A percentile compares a stretch with the other conserved stretches of the same genome.
Conservation (phyloP, 1,139 yeast species). For the Zygosaccharomyces sapae region DNA sequence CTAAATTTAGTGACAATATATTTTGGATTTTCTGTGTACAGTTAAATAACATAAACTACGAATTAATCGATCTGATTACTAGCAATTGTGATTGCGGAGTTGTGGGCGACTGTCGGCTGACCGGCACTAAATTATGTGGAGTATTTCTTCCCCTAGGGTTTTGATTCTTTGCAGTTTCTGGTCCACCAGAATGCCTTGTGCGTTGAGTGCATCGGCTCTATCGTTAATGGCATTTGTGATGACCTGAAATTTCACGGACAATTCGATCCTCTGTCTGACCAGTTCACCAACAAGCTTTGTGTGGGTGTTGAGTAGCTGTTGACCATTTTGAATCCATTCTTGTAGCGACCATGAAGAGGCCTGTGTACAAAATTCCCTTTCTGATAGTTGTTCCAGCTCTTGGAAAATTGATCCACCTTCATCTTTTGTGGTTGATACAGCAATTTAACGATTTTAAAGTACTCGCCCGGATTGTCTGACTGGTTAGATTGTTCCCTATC, state of each 20-base stretch:
- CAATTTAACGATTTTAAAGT: conserved; percentile 6
- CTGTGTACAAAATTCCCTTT: conserved; percentile 27
- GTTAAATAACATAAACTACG: conserved; percentile 20
- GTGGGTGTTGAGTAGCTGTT: conserved; percentile 34
- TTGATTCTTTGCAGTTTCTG: conserved; percentile 39
- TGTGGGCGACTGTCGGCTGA: neutral
- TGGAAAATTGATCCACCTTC: conserved; percentile 10
- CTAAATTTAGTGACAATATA: conserved; percentile 42
- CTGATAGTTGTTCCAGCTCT: conserved; percentile 20
- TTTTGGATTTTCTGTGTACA: conserved; percentile 27
- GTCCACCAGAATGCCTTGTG: conserved; percentile 37
- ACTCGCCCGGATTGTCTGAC: conserved; percentile 13
- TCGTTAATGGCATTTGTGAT: conserved; percentile 38
- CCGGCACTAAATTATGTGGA: conserved; percentile 29
- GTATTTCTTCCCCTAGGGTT: conserved; percentile 41
- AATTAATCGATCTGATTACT: conserved; percentile 10
- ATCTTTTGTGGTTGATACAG: conserved; percentile 9
- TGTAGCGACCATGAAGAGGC: conserved; percentile 33
- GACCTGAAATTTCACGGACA: conserved; percentile 39
- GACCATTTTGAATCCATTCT: conserved; percentile 41
- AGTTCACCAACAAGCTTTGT: conserved; percentile 36
- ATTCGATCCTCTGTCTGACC: conserved; percentile 39
- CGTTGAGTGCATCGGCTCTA: conserved; percentile 39
- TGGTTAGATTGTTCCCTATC: neutral
- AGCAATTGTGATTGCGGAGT: too few relatives aligned